Evolutionary conservation across 352 stramenopile species (phyloP).

Genomic region (Phytophthora pinifolia): DNA sequence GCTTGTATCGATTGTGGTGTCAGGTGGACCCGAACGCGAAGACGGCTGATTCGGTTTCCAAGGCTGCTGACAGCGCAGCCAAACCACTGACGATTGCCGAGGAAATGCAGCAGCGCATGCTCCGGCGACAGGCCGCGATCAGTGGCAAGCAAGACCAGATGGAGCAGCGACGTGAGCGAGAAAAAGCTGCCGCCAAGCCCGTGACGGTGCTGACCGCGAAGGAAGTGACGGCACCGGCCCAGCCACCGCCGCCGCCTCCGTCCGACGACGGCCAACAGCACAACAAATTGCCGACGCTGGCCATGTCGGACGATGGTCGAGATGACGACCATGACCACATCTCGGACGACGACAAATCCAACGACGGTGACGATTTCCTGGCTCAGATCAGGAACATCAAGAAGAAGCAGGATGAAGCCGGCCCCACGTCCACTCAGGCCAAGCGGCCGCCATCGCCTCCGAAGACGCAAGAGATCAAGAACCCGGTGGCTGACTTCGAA

Average conservation of each 20-base stretch:
- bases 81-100: constrained; percentile 77
- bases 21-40: constrained; percentile 41
- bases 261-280: constrained; percentile 44
- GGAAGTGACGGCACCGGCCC: constrained; percentile 58
- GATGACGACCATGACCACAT: constrained; percentile 40
- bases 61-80: constrained; percentile 33
- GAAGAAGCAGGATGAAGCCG: constrained; percentile 70
- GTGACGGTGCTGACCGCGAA: constrained; percentile 79
- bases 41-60: constrained; percentile 32
- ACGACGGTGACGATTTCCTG: constrained; percentile 79
- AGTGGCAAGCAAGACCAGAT: constrained; percentile 85
- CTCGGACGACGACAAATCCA: constrained; percentile 61
- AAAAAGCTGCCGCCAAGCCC: constrained; percentile 61
- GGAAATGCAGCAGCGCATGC: constrained; percentile 83
- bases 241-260: constrained; percentile 44
- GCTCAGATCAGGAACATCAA: constrained; percentile 83
- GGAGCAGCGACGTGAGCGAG: constrained; percentile 75
- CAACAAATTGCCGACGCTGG: constrained; percentile 62
- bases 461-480: constrained; percentile 52
- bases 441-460: constrained; percentile 31
- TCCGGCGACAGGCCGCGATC: constrained; percentile 71
- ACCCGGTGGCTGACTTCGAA: constrained; percentile 68
- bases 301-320: constrained; percentile 85
- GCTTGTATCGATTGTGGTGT: not conserved
- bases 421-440: constrained; percentile 22